Base-by-base conservation (phyloP, 345 rosid species). In the Citrus inodora region DNA sequence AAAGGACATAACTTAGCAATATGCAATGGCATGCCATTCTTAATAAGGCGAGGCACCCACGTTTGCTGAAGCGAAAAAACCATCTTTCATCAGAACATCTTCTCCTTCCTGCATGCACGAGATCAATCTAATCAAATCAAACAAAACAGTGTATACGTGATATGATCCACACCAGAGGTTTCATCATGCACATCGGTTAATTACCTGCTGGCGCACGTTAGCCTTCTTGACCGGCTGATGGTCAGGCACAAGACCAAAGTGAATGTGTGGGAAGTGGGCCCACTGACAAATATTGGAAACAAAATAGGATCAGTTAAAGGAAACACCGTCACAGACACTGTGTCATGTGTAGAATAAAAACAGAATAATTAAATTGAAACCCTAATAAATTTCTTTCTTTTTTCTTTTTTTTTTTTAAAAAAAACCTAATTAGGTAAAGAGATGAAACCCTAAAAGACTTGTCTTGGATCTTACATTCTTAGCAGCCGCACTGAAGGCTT, bases 401-500 rank as follows among this genome's bases (percentile, higher is more conserved):
- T 42, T 35, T 38, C 1, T 9, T 38, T 38, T 7, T 2, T 0
- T 38, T 38, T 38, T 38, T 38, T 7, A 1, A 8, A 38, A 71
- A 70, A 78, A 75, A 55, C 80, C 79, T 79, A 72, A 82, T 79
- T 76, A 68, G 67, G 86, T 80, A 80, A 78, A 75, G 85, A 75
- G 85, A 76, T 78, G 73, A 73, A 76, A 30, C 79, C 75, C 65
- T 37, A 67, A 25, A 16, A 53, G 58, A 53, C 1, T 21, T 51
- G 68, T 77, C 63, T 35, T n/a, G 85, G 83, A 80, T 83, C 94
- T 90, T 67, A 97, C 99, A 87, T 97, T 97, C 86, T 97, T 97
- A 58, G 99, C 99, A 86, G 99, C 99, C 42, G 99, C 99, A 83
- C 99, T 93, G 71, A 97, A 97, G 65, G 99, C 99, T 79, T 97